These are phyloP conservation scores for Stachybotrys chlorohalonatus DNA, from an alignment of 2,329 filamentous ascomycete species.

Conservation along the genomic window DNA sequence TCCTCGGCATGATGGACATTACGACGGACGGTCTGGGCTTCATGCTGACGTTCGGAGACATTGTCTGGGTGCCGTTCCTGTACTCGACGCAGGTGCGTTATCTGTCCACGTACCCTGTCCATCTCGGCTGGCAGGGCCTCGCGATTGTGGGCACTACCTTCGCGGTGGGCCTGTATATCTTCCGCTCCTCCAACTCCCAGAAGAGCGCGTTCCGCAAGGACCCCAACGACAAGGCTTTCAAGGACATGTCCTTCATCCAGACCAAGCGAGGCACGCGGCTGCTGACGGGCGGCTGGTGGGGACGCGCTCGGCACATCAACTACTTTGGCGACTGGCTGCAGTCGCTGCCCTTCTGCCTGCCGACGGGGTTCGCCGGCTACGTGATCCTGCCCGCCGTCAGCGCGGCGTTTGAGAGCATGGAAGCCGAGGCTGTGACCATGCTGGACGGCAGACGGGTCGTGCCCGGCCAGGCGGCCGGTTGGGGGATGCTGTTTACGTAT, in stretches of 20 bases:
- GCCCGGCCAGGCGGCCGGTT: slow-evolving; percentile 64
- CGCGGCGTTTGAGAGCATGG: slow-evolving; percentile 3
- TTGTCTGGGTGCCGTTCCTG: slow-evolving; percentile 83
- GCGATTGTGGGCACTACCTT: slow-evolving; percentile 56
- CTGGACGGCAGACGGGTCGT: slow-evolving; percentile 52
- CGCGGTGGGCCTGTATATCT: slow-evolving; percentile 67
- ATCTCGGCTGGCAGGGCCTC: slow-evolving; percentile 58
- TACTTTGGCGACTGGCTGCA: slow-evolving; percentile 91
- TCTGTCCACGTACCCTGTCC: slow-evolving; percentile 67
- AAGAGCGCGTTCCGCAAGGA: slow-evolving; percentile 90
- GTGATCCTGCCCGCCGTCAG: slow-evolving; percentile 49
- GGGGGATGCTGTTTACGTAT: slow-evolving; percentile 80
- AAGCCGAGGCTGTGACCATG: slow-evolving; percentile 36
- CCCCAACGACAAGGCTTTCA: slow-evolving; percentile 66
- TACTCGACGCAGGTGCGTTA: slow-evolving; percentile 79
- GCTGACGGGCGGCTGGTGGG: slow-evolving; percentile 85
- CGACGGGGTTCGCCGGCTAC: slow-evolving; percentile 76
- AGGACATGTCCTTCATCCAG: slow-evolving; percentile 72
- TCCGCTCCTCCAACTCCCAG: slow-evolving; percentile 80
- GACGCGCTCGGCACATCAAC: slow-evolving; percentile 80
- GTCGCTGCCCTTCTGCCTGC: slow-evolving; percentile 76
- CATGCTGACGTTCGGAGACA: slow-evolving; percentile 85
- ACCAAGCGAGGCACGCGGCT: slow-evolving; percentile 72
- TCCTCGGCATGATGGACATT: slow-evolving; percentile 86
- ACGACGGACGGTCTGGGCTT: slow-evolving; percentile 85